These are phyloP conservation scores for Tardiomyces digboiensis DNA, from an alignment of 1,139 yeast genomes.

Conservation along the genomic window DNA sequence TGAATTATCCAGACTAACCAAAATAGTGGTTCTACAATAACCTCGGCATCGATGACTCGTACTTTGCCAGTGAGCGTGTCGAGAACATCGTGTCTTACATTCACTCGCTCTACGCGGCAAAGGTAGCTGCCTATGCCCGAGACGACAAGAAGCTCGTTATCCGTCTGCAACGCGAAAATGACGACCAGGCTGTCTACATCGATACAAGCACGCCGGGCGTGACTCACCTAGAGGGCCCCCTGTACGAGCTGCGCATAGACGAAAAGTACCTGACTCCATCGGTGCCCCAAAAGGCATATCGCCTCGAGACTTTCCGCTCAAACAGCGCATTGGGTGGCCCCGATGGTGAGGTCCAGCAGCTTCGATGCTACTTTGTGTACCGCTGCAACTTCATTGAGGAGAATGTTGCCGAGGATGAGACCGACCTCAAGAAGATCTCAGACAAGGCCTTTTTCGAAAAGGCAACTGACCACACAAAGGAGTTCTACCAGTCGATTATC, in stretches of 20 bases:
- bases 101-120: constrained; percentile 85
- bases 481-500: constrained; percentile 65
- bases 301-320: constrained; percentile 82
- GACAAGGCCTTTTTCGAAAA: constrained; percentile 74
- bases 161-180: constrained; percentile 65
- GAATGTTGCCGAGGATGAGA: constrained; percentile 30
- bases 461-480: constrained; percentile 72
- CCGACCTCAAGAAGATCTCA: constrained; percentile 57
- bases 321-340: constrained; percentile 38
- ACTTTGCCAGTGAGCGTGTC: constrained; percentile 79
- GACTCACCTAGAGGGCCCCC: constrained; percentile 28
- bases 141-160: constrained; percentile 49
- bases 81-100: constrained; percentile 73
- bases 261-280: constrained; percentile 64
- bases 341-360: constrained; percentile 34
- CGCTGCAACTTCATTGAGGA: constrained; percentile 50
- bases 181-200: constrained; percentile 87
- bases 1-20: too few relatives aligned
- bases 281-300: constrained; percentile 40
- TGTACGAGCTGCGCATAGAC: constrained; percentile 54
- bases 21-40: constrained; percentile 81
- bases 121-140: constrained; percentile 75
- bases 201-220: constrained; percentile 49
- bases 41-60: constrained; percentile 84
- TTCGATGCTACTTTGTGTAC: constrained; percentile 82